These are phyloP conservation scores for Cyberlindnera xishuangbannaensis DNA, from an alignment of 805 yeast species.

Conservation along the genomic window DNA sequence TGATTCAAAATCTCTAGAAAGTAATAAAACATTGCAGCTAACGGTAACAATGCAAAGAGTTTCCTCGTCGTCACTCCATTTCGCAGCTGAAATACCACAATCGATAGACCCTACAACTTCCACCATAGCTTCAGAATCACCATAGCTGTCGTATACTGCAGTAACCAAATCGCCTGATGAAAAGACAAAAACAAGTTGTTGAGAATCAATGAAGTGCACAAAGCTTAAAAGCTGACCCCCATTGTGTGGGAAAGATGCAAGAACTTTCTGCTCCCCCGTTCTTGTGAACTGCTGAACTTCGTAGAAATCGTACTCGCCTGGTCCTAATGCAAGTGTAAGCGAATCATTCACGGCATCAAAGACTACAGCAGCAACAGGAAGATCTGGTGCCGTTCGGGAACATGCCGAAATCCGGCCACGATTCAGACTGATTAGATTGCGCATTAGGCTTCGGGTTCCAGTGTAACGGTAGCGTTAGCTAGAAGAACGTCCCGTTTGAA, in stretches of 20 bases:
- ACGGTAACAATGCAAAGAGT: constrained; percentile 63
- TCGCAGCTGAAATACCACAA: constrained; percentile 62
- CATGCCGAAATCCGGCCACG: constrained; percentile 46
- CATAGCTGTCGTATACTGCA: constrained; percentile 50
- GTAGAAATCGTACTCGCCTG: constrained; percentile 45
- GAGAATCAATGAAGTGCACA: constrained; percentile 64
- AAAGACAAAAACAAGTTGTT: constrained; percentile 60
- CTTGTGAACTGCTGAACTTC: constrained; percentile 78
- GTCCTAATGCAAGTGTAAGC: constrained; percentile 57
- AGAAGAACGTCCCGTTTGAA: too few species aligned
- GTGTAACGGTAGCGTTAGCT: too few species aligned
- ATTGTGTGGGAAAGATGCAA: constrained; percentile 57
- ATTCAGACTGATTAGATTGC: constrained; percentile 46
- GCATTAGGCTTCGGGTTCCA: too few species aligned
- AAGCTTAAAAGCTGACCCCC: constrained; percentile 45
- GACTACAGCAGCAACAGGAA: constrained; percentile 44
- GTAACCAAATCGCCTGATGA: constrained; percentile 69
- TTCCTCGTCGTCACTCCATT: constrained; percentile 93
- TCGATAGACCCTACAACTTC: constrained; percentile 86
- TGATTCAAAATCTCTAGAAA: constrained; percentile 77
- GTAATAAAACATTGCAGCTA: constrained; percentile 53
- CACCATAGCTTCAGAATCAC: constrained; percentile 37
- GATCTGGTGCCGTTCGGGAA: constrained; percentile 60
- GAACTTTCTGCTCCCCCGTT: constrained; percentile 47
- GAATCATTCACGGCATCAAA: constrained; percentile 75